Percentiles rank a stretch among this genome's conserved stretches.
phyloP scores from a whole-genome alignment of 2,329 filamentous ascomycete genomes.

The Cladosporium sp. region DNA sequence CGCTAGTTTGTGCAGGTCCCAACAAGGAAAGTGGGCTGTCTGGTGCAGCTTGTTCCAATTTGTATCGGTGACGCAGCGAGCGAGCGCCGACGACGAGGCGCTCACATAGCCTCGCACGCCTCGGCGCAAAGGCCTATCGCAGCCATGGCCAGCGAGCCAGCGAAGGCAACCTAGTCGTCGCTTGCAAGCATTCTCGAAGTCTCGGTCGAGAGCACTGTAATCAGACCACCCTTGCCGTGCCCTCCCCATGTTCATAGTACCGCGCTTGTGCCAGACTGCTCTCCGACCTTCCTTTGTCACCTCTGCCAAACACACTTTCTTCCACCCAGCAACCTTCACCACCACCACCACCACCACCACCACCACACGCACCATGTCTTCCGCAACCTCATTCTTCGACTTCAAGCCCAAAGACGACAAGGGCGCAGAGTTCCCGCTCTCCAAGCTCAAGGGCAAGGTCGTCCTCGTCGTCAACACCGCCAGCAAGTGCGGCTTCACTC shows the following conservation, averaged over 20 bases:
- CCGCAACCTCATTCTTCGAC: constrained; percentile 71
- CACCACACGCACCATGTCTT: constrained; percentile 53
- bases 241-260: constrained; percentile 3
- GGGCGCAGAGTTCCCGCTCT: constrained; percentile 66
- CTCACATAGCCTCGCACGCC: background rate
- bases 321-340: background rate
- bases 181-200: constrained; percentile 2
- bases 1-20: background rate
- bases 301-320: background rate
- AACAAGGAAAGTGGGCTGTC: background rate
- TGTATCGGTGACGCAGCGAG: background rate
- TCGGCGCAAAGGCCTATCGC: constrained; percentile 2
- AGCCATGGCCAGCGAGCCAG: too few relatives aligned
- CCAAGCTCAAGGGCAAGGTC: constrained; percentile 80
- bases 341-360: background rate
- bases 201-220: background rate
- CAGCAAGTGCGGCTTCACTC: constrained; percentile 97
- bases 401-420: constrained; percentile 68
- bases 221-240: background rate
- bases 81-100: too few relatives aligned
- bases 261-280: constrained; percentile 4
- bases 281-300: background rate
- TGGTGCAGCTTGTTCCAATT: too few relatives aligned
- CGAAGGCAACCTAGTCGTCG: too few relatives aligned
- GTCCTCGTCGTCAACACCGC: constrained; percentile 96